Conservation (phyloP, 495 filamentous ascomycete genomes). For the Haplographium delicatum region DNA sequence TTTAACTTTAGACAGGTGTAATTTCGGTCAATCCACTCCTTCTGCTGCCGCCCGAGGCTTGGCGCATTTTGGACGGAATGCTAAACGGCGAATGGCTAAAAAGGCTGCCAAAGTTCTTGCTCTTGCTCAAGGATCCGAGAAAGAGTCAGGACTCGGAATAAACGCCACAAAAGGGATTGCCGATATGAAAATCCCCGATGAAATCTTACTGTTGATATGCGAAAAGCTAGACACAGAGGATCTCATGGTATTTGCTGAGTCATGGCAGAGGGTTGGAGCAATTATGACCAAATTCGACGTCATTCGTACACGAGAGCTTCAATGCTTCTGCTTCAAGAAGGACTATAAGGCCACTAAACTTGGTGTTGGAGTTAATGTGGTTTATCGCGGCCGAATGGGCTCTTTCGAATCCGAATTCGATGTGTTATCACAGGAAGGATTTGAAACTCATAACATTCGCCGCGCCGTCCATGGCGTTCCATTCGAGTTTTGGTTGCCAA, state of each 20-base stretch:
- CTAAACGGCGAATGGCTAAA: slow-evolving; percentile 4
- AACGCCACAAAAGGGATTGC: background rate
- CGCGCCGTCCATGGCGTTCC: slow-evolving; percentile 35
- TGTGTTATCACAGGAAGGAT: slow-evolving; percentile 39
- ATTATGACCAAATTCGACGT: slow-evolving; percentile 36
- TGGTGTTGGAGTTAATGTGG: slow-evolving; percentile 39
- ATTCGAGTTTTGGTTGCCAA: slow-evolving; percentile 41
- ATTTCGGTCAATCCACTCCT: no score
- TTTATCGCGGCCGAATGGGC: background rate
- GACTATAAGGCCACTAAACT: slow-evolving; percentile 34
- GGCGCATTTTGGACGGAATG: slow-evolving; percentile 4
- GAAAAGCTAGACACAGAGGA: slow-evolving; percentile 34
- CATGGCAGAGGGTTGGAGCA: slow-evolving; percentile 32
- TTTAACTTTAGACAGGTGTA: no score
- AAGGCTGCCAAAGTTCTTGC: background rate
- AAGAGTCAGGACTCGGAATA: background rate
- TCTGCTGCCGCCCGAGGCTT: no score
- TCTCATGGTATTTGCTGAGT: slow-evolving; percentile 33
- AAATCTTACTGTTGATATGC: slow-evolving; percentile 36
- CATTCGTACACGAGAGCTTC: slow-evolving; percentile 41
- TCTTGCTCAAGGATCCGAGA: background rate
- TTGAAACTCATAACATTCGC: slow-evolving; percentile 26
- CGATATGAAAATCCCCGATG: slow-evolving; percentile 31
- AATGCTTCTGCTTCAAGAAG: slow-evolving; percentile 46
- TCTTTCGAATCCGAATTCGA: slow-evolving; percentile 42